These are phyloP conservation scores for Atkinsonella texensis DNA, from an alignment of 2,329 filamentous ascomycete species.

Conservation along the genomic window DNA sequence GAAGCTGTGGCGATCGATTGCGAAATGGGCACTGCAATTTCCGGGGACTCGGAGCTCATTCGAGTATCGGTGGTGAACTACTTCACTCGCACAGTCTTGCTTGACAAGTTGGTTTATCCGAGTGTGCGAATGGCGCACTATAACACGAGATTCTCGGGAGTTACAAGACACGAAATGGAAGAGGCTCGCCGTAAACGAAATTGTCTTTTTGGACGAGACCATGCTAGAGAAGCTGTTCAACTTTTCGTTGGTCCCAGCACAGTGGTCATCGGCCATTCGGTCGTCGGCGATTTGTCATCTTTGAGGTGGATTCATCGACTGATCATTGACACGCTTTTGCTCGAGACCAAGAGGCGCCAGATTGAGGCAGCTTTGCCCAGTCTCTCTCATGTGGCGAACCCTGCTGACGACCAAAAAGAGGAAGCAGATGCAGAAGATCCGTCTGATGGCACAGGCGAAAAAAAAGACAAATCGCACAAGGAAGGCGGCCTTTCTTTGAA, in stretches of 20 bases:
- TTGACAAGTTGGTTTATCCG: constrained; percentile 40
- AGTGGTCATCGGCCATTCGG: constrained; percentile 35
- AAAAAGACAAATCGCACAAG: neutral
- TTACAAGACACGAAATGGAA: constrained; percentile 27
- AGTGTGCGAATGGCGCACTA: constrained; percentile 32
- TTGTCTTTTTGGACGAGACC: constrained; percentile 29
- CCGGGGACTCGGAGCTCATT: constrained; percentile 37
- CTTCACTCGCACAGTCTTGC: constrained; percentile 32
- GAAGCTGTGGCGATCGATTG: constrained; percentile 37
- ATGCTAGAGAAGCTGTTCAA: constrained; percentile 30
- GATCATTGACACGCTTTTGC: constrained; percentile 33
- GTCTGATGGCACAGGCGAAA: neutral
- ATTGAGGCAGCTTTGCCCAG: neutral
- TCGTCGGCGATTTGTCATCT: constrained; percentile 27
- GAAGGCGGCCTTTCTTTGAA: constrained; percentile 26
- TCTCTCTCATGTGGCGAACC: neutral
- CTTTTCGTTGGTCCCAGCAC: constrained; percentile 32
- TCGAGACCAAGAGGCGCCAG: constrained; percentile 16
- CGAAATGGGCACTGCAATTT: constrained; percentile 37
- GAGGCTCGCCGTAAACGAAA: constrained; percentile 17
- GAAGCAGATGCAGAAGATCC: neutral
- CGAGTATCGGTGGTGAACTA: constrained; percentile 39
- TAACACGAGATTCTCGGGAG: constrained; percentile 38
- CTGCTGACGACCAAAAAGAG: constrained; percentile 5
- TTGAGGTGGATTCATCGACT: constrained; percentile 35